phyloP scores from a whole-genome alignment of 2,329 filamentous ascomycete species.

The Trichoderma brevicompactum region DNA sequence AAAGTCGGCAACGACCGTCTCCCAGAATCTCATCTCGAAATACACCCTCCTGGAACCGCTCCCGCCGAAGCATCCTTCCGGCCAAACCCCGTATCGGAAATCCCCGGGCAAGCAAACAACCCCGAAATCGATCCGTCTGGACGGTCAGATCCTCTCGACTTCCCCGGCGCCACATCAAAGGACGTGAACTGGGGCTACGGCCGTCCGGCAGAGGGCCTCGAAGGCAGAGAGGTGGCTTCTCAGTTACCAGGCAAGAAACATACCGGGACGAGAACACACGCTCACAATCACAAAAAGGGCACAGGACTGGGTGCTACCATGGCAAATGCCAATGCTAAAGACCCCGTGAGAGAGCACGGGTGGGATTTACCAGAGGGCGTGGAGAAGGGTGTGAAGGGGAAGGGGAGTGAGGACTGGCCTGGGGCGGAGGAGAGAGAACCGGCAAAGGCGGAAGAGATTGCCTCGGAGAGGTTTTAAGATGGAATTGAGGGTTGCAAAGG shows the following conservation, averaged over 20 bases:
- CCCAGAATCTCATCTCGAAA: conserved; percentile 68
- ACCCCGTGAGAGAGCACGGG: conserved; percentile 39
- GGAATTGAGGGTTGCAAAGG: no score
- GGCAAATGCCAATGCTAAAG: conserved; percentile 34
- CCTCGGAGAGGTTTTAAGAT: conserved; percentile 3
- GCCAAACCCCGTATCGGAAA: conserved; percentile 45
- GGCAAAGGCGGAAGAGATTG: conserved; percentile 8
- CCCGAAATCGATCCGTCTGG: conserved; percentile 34
- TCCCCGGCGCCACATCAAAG: conserved; percentile 51
- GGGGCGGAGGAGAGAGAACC: not conserved
- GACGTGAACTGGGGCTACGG: conserved; percentile 51
- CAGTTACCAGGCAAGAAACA: conserved; percentile 34
- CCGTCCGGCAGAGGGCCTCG: conserved; percentile 49
- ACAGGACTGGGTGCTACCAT: conserved; percentile 48
- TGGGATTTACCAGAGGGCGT: conserved; percentile 30
- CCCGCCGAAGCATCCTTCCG: conserved; percentile 51
- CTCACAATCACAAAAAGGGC: conserved; percentile 36
- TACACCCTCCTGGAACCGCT: conserved; percentile 65
- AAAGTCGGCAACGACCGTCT: conserved; percentile 61
- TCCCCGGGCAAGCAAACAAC: conserved; percentile 44
- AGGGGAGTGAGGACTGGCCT: not conserved
- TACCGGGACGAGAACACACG: conserved; percentile 40
- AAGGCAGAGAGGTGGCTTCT: conserved; percentile 43
- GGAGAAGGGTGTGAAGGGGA: conserved; percentile 14
- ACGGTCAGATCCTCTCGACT: conserved; percentile 40